Base-by-base conservation (phyloP, 345 rosid genomes). In the Pistacia atlantica region DNA sequence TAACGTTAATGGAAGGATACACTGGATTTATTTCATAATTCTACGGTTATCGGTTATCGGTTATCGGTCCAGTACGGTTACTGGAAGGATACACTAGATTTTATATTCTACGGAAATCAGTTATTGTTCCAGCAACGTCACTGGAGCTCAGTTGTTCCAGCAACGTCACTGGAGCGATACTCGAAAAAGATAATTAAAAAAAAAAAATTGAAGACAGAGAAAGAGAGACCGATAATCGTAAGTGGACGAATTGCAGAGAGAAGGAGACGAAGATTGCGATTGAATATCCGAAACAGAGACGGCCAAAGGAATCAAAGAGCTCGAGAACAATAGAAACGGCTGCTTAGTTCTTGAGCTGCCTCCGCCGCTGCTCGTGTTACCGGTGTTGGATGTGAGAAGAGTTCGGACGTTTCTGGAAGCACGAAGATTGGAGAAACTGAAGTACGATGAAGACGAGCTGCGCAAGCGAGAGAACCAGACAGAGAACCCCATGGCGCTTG, bases 261-360 rank as follows among this genome's bases (percentile, higher is more conserved):
- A 86, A 75, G 86, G 91, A 33, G 72, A 80, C 5, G 46, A 42
- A 42, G 87, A 76, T 3, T 76, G 88, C 69, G 76, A 81, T 69
- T 77, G 87, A 69, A 81, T 77, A 14, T 90, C 91, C 7, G 98
- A 86, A 31, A 79, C 83, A 0, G 88, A 91, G 11, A 90, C 76
- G 13, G 90, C 89, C 8, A 90, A 33, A 6, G 97, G 90, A 72
- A 93, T 81, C 65, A 91, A 83, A 67, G 87, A 86, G 45, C 80
- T 67, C 9, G 89, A 82, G 80, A 87, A 85, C 57, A 71, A 57
- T 38, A 25, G 75, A 20, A 63, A 70, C 37, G 80, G 82, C 33
- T 35, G 64, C 46, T 62, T 68, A n/a, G 65, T 35, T 33, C 25
- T 18, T 11, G 28, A 18, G 68, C 65, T 33, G 38, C 8, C 2